Base-by-base conservation (phyloP, 2,329 filamentous ascomycete species). In the Colletotrichum truncatum region DNA sequence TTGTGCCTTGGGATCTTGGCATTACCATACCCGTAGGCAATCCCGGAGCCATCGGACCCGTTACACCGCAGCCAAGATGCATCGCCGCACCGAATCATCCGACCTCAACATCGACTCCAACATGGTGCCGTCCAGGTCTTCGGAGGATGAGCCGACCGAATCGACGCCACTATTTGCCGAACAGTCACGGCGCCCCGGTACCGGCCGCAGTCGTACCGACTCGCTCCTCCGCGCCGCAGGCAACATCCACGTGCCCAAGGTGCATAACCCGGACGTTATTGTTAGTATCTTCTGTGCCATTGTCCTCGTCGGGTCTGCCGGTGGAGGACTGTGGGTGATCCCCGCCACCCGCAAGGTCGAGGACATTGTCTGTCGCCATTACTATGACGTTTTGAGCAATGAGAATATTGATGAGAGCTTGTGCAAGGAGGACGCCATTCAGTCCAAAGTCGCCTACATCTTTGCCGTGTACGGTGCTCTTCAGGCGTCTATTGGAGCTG, bases 301-400 rank as follows among this genome's bases (percentile, higher is more conserved):
- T 3, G 67, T 78, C 10, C 73, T 80, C 41, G 26, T 77, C 12
- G 65, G 71, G 3, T 67, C 71, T 2, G 69, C 71, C 30, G 69
- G 74, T 2, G 70, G 69, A n/a, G 72, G 70, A 3, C 71, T 81
- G 25, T 72, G 71, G 57, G 67, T 61, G 8, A 74, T 81, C 25
- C 74, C 78, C 14, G 67, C 69, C 39, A 73, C 76, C 6, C 73
- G 78, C 43, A 71, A 78, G 26, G 74, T 74, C 39, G 79, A 81
- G 64, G 76, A 80, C 67, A 75, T 80, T 32, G 67, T 80, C 18
- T 81, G 79, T 67, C 77, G 75, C 56, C 60, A 71, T 41, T 75
- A 78, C 55, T 80, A 79, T 58, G 75, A 73, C 53, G 68, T 72
- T n/a, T 45, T 67, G 14, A 36, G 70, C 10, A 60, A 49, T 4